Conservation (phyloP, 2,329 filamentous ascomycete genomes). For the Herpomyces periplanetae region DNA sequence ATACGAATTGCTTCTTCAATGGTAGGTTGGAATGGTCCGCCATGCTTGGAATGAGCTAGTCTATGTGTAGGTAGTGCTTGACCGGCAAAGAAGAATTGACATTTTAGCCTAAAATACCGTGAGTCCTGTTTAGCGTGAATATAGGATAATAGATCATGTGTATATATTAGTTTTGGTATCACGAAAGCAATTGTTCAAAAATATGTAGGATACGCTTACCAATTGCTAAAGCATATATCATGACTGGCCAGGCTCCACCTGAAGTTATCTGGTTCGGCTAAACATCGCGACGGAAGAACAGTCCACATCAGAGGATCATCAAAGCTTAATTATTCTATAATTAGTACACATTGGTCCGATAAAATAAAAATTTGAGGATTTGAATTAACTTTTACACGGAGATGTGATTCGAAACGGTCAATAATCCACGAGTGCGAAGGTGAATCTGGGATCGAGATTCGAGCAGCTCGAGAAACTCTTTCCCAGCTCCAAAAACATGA, state of each 20-base stretch:
- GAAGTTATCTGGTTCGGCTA: conserved; percentile 28
- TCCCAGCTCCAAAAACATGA: too few relatives aligned
- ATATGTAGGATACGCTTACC: conserved; percentile 12
- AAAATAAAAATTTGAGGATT: too few relatives aligned
- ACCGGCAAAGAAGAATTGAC: conserved; percentile 39
- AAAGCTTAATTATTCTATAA: too few relatives aligned
- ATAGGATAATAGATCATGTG: conserved; percentile 1
- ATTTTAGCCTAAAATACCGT: background rate
- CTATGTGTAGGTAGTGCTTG: conserved; percentile 74
- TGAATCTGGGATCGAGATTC: too few relatives aligned
- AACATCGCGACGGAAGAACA: conserved; percentile 31
- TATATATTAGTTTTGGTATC: background rate
- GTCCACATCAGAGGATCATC: conserved; percentile 91
- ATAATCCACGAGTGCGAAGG: too few relatives aligned
- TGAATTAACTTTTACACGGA: too few relatives aligned
- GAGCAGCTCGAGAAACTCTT: too few relatives aligned
- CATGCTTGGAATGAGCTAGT: conserved; percentile 29
- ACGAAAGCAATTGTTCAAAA: conserved; percentile 1
- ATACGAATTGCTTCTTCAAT: conserved; percentile 51
- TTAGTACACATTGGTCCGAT: too few relatives aligned
- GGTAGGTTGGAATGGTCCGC: conserved; percentile 62
- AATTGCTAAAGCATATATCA: conserved; percentile 72
- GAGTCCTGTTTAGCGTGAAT: conserved; percentile 1
- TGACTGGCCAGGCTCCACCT: conserved; percentile 71
- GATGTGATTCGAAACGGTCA: too few relatives aligned